Percentiles rank a stretch among this genome's conserved stretches.
These are phyloP conservation scores for Exophiala viscosa DNA, from an alignment of 2,329 filamentous ascomycete genomes.

Conservation along the genomic window DNA sequence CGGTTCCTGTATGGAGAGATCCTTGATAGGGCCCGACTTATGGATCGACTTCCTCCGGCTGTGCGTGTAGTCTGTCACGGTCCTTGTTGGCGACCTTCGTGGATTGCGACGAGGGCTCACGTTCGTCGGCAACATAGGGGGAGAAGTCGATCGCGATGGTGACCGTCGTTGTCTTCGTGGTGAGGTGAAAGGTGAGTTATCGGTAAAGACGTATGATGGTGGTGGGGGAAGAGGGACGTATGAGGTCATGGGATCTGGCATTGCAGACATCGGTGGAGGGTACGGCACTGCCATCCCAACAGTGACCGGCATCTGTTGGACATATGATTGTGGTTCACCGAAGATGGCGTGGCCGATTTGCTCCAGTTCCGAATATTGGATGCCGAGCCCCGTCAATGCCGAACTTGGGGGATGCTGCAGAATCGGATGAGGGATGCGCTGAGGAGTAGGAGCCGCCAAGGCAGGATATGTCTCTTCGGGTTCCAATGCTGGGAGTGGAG, in stretches of 20 bases:
- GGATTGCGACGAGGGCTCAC: conserved; percentile 32
- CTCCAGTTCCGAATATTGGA: conserved; percentile 25
- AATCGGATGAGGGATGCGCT: conserved; percentile 21
- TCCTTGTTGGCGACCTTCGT: conserved; percentile 28
- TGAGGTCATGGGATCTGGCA: conserved; percentile 31
- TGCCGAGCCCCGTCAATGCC: conserved; percentile 13
- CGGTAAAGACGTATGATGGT: conserved; percentile 37
- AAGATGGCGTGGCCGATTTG: conserved; percentile 39
- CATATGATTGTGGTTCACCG: conserved; percentile 18
- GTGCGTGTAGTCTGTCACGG: conserved; percentile 30
- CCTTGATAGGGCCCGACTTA: conserved; percentile 37
- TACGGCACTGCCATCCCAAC: conserved; percentile 21
- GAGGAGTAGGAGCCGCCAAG: conserved; percentile 22
- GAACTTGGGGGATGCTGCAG: conserved; percentile 13
- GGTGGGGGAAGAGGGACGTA: conserved; percentile 38
- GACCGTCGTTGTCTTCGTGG: conserved; percentile 29
- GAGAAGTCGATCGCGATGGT: conserved; percentile 33
- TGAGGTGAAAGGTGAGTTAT: conserved; percentile 34
- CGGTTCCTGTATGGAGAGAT: conserved; percentile 29
- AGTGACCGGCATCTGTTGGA: neutral
- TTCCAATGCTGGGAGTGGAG: conserved; percentile 33
- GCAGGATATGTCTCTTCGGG: conserved; percentile 23
- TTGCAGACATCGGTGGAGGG: conserved; percentile 7
- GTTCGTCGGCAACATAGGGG: conserved; percentile 38
- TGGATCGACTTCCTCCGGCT: conserved; percentile 39